Evolutionary conservation across 2,329 filamentous ascomycete genomes (phyloP).

Genomic region (Claviceps sp.): DNA sequence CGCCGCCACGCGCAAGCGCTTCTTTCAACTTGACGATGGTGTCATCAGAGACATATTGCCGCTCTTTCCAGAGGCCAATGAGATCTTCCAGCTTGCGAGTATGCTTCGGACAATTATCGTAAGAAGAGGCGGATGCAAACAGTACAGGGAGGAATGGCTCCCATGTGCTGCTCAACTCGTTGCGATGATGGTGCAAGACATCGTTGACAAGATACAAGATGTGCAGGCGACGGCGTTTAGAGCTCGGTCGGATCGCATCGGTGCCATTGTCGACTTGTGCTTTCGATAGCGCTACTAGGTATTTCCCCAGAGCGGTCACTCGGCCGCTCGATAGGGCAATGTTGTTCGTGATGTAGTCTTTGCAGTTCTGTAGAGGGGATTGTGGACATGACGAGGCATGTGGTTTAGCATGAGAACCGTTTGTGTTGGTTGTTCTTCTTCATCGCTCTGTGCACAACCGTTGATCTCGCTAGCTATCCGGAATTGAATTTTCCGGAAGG

Average conservation of each 20-base stretch:
- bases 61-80: slow-evolving; percentile 57
- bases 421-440: not conserved
- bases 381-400: slow-evolving; percentile 1
- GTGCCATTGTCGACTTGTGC: slow-evolving; percentile 17
- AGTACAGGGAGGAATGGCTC: slow-evolving; percentile 49
- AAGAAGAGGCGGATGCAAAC: slow-evolving; percentile 42
- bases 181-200: slow-evolving; percentile 52
- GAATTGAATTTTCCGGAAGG: not conserved
- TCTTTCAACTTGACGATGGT: slow-evolving; percentile 46
- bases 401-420: slow-evolving; percentile 7
- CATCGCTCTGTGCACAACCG: not conserved
- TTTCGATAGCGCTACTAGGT: slow-evolving; percentile 54
- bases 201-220: slow-evolving; percentile 71
- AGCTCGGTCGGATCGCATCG: slow-evolving; percentile 33
- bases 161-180: slow-evolving; percentile 41
- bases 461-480: not conserved
- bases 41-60: slow-evolving; percentile 43
- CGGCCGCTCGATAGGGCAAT: slow-evolving; percentile 55
- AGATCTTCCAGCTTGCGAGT: slow-evolving; percentile 50
- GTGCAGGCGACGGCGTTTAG: slow-evolving; percentile 58
- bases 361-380: slow-evolving; percentile 53
- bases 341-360: slow-evolving; percentile 68
- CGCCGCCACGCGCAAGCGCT: slow-evolving; percentile 31
- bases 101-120: slow-evolving; percentile 50
- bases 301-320: slow-evolving; percentile 58